Evolutionary conservation across 108 stramenopile species (phyloP), one percentile per base, ranked within the genome.

Genomic region (Aurantiochytrium sp.): DNA sequence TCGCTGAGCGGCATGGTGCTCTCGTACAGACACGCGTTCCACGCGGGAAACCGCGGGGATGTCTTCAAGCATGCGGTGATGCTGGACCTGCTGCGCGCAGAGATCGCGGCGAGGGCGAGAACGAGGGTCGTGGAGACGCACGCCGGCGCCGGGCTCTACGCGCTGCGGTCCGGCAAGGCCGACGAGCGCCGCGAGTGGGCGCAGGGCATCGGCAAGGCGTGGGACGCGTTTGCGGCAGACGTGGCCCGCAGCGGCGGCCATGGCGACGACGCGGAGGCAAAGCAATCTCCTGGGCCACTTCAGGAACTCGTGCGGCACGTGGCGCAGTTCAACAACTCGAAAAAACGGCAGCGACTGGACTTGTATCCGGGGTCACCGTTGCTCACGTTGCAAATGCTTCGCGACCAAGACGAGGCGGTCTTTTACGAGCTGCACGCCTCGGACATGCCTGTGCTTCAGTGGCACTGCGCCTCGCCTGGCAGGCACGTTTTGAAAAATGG

Each of bases 51-150:
- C 76, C 49, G 45, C 28, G 76, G 49, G 4, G 76, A 83, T 35
- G 76, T 83, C 51, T 53, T 83, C 49, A 83, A 83, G 76, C 76
- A 83, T 45, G 45, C 76, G n/a, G 51, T 53, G 76, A 43, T 83
- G 49, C n/a, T 83, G 49, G 19, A 21, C n/a, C 28, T 83, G 45
- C 51, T 83, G 45, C 45, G 76, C 23, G 49, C 45, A 12, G 6
- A 12, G 10, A 53, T 45, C 3, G 49, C 18, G 51, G 51, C 76
- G 76, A 18, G 18, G 35, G 51, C 16, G 49, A 43, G n/a, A 14
- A 6, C 49, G 76, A 1, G 28, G 49, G 49, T 83, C 25, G 76
- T 83, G 18, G 76, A 83, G n/a, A 83, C 76, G n/a, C 76, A 83
- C 76, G 45, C 76, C 8, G 76, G 76, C n/a, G 76, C 76, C 51